Conservation (phyloP, 257 asterid genomes). For the Solanum chaucha region DNA sequence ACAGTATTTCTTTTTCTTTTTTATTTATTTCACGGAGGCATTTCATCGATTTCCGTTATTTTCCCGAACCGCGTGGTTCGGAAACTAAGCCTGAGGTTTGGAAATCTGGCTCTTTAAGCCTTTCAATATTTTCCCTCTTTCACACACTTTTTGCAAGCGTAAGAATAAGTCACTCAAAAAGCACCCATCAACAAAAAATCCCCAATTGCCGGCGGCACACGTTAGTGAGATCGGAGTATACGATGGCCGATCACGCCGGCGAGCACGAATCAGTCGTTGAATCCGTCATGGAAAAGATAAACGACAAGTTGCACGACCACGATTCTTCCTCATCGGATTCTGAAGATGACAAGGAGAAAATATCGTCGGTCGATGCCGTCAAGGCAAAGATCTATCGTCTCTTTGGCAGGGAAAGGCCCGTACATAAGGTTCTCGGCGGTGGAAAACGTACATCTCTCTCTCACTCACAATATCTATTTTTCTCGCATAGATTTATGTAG, state of each 20-base stretch:
- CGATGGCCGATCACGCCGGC: slow-evolving; percentile 63
- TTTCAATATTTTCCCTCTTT: not conserved
- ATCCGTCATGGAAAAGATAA: slow-evolving; percentile 59
- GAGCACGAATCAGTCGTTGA: slow-evolving; percentile 47
- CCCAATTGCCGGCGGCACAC: slow-evolving; percentile 18
- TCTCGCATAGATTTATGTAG: not conserved
- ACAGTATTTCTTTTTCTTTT: not conserved
- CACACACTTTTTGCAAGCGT: not conserved
- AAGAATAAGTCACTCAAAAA: not conserved
- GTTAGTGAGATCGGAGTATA: slow-evolving; percentile 20
- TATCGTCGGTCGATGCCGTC: slow-evolving; percentile 27
- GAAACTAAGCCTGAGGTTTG: slow-evolving; percentile 25
- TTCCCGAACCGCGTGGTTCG: slow-evolving; percentile 5
- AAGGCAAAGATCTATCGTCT: slow-evolving; percentile 80
- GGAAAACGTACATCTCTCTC: slow-evolving; percentile 61
- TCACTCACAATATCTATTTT: not conserved
- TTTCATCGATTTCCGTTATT: slow-evolving; percentile 17
- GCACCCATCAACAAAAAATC: not conserved
- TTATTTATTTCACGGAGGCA: not conserved
- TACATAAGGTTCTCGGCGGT: slow-evolving; percentile 78
- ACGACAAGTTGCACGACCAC: slow-evolving; percentile 51
- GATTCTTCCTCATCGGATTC: slow-evolving; percentile 79
- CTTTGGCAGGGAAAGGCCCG: slow-evolving; percentile 83
- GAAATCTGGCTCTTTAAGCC: slow-evolving; percentile 6
- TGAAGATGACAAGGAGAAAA: slow-evolving; percentile 41